Base-by-base conservation (phyloP, 1,284 basidiomycete genomes). In the Cystobasidium sp. region DNA sequence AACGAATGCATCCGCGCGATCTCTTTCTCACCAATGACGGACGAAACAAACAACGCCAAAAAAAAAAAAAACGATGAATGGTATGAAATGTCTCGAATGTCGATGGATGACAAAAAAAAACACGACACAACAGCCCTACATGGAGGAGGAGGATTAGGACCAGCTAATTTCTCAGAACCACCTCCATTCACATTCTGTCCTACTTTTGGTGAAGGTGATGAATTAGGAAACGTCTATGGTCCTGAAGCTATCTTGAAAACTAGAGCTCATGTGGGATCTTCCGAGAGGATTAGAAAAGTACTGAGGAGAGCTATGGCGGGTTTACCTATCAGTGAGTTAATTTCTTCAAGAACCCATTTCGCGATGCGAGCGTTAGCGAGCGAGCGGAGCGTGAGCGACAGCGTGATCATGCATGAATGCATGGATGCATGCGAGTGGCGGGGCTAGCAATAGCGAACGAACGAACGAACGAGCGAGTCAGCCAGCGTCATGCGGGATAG, bases 181-280 rank as follows among this genome's bases (percentile, higher is more conserved):
- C 94, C 94, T 20, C 80, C 80, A 0, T 97, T 97, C 82, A 85
- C 86, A 0, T 97, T 97, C 82, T 97, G 94, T 81, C 94, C 94
- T 0, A 87, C 88, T 1, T 92, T 91, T 81, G 92, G 92, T 1
- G 89, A 90, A 18, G 88, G 88, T 1, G 94, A 97, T 82, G 86
- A 86, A 58, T 84, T 97, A 55, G 91, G 88, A 0, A 83, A 85
- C 52, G 90, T 90, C 81, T 92, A 96, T 80, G 92, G 93, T 20
- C 85, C 89, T n/a, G 84, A 89, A 72, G 84, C 87, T 7, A 86
- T 97, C 22, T 85, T 91, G 16, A 90, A 91, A 83, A 93, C 88
- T 74, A 85, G 91, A 70, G 81, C 92, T 74, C 90, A 97, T 82
- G 81, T 89, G 0, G 94, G 94, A 4, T 92, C 89, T 64, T 89